Percentiles rank a stretch among this genome's conserved stretches.
These are phyloP conservation scores for Avicennia marina DNA, from an alignment of 257 asterid genomes.

Conservation along the genomic window DNA sequence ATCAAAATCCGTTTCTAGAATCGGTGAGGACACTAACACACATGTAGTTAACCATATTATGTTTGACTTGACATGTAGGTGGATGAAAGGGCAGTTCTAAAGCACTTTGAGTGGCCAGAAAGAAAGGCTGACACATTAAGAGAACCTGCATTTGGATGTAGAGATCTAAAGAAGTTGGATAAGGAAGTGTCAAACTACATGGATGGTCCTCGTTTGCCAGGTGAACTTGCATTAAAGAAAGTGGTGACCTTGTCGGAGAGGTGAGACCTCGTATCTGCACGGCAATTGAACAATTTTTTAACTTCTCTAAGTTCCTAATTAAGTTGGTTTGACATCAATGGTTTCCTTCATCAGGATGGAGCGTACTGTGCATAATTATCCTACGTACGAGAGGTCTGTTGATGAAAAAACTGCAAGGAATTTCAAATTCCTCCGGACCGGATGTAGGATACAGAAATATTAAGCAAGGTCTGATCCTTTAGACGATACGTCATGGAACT, in stretches of 20 bases:
- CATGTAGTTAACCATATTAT: not conserved
- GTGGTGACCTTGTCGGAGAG: slow-evolving; percentile 74
- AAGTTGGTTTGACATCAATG: not conserved
- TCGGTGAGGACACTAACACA: not conserved
- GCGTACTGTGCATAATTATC: slow-evolving; percentile 57
- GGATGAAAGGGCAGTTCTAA: slow-evolving; percentile 91
- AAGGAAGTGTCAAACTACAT: slow-evolving; percentile 53
- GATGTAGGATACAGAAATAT: slow-evolving; percentile 80
- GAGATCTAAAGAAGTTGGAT: slow-evolving; percentile 76
- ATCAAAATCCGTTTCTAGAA: not conserved
- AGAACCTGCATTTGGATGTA: slow-evolving; percentile 85
- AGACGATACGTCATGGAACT: too few relatives aligned
- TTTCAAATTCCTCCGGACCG: slow-evolving; percentile 79
- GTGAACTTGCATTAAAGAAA: slow-evolving; percentile 74
- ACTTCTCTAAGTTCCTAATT: slow-evolving; percentile 2
- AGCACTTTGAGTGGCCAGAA: slow-evolving; percentile 97
- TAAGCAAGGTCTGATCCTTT: slow-evolving; percentile 58
- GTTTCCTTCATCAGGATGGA: slow-evolving; percentile 57
- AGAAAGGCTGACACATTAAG: slow-evolving; percentile 83
- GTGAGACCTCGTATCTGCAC: slow-evolving; percentile 33
- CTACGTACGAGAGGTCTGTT: slow-evolving; percentile 68
- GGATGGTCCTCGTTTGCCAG: slow-evolving; percentile 64
- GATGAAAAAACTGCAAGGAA: slow-evolving; percentile 69
- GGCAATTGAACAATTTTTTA: not conserved
- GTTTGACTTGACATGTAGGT: slow-evolving; percentile 41